Base-by-base conservation (phyloP, 441 rosid species). In the Theobroma grandiflorum region DNA sequence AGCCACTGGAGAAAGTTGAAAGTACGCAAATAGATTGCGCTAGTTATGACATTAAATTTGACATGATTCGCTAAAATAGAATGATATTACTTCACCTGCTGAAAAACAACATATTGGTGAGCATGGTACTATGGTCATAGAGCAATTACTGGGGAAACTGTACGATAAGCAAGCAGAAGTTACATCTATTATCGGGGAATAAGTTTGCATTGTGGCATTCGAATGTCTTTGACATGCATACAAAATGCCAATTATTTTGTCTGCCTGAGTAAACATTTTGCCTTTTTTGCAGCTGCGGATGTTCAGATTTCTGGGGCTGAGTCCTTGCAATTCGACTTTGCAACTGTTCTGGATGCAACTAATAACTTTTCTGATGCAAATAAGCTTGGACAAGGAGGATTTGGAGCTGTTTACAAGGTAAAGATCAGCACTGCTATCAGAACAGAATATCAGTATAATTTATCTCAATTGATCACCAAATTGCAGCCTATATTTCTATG, bases 371-470 rank as follows among this genome's bases (percentile, higher is more conserved):
- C 50, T 7, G 77, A 74, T 74, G 67, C 8, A 10, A 55, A 55
- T 11, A 85, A 82, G 76, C 86, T 88, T 9, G 88, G 91, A 33
- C 43, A 72, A 72, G 91, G 91, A 79, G 90, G 90, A 42, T 87
- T 89, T 78, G 90, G 88, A 16, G 69, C 74, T 12, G 87, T 88
- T 71, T 88, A 85, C 82, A 85, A 85, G 89, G 89, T 84, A 83
- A 62, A 8, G 31, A 55, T 38, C 4, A 65, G 2, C 11, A 6
- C 20, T 26, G 6, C 15, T 68, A 74, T 53, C 7, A 40, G 50
- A 40, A 35, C 18, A 42, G 4, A 20, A 59, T 40, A 10, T n/a
- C 31, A 26, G 40, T 26, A 52, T 55, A 11, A 11, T 55, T 55
- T 55, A 57, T 57, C 31, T n/a, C 31, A n/a, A 57, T 26, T 18